Evolutionary conservation across 2,329 filamentous ascomycete genomes (phyloP).

Genomic region (Truncatella angustata): DNA sequence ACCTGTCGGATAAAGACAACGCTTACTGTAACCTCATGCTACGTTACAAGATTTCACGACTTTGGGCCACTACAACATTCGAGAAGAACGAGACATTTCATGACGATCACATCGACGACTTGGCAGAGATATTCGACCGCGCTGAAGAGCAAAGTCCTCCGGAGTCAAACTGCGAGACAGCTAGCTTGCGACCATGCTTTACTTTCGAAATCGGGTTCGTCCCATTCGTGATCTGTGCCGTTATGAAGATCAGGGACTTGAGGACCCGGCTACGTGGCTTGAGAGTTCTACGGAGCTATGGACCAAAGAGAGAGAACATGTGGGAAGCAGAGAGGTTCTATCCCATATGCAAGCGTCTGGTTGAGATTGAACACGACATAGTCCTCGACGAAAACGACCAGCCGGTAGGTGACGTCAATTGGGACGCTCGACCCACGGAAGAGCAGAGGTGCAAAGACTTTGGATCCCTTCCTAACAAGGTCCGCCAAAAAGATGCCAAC

Average conservation of each 20-base stretch:
- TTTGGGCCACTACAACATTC: constrained; percentile 33
- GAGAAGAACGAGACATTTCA: constrained; percentile 31
- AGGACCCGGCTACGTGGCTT: constrained; percentile 32
- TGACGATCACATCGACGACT: constrained; percentile 29
- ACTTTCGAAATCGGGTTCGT: constrained; percentile 40
- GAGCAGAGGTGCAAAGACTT: constrained; percentile 24
- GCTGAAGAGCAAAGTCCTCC: constrained; percentile 17
- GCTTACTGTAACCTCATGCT: constrained; percentile 24
- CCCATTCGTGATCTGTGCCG: constrained; percentile 35
- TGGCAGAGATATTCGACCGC: constrained; percentile 28
- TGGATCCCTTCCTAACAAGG: constrained; percentile 14
- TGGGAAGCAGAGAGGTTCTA: constrained; percentile 35
- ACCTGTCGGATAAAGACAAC: background rate
- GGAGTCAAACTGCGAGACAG: background rate
- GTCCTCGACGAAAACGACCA: constrained; percentile 20
- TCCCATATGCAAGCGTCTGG: constrained; percentile 27
- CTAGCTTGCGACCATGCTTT: constrained; percentile 22
- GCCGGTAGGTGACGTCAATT: constrained; percentile 14
- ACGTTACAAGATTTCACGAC: constrained; percentile 27
- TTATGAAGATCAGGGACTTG: constrained; percentile 38
- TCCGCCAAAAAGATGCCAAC: constrained; percentile 12
- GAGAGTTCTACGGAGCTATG: constrained; percentile 27
- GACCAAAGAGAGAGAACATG: constrained; percentile 31
- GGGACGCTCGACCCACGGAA: constrained; percentile 24
- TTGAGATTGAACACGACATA: constrained; percentile 39